These are phyloP conservation scores for Collybia nuda DNA, from an alignment of 768 basidiomycete genomes.

Conservation along the genomic window DNA sequence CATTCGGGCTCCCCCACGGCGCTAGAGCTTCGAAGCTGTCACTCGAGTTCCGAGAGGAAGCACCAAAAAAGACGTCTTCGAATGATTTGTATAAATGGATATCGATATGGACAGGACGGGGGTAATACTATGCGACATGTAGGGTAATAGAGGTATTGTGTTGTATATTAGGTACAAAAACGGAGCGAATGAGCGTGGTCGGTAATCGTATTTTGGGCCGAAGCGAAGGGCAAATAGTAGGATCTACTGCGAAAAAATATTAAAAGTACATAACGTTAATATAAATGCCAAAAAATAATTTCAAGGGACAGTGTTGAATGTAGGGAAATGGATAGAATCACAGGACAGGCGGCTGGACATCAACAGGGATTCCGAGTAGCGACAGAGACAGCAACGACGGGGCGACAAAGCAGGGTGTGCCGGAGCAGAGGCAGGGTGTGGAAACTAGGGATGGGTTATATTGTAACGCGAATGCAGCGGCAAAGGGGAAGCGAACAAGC, in stretches of 20 bases:
- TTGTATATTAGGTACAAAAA: slow-evolving; percentile 3
- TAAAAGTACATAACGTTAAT: slow-evolving; percentile 16
- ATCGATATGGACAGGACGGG: background rate
- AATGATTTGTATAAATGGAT: background rate
- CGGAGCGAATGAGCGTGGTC: background rate
- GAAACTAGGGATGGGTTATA: background rate
- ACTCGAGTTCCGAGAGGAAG: too few species aligned
- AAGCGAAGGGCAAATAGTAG: slow-evolving; percentile 4
- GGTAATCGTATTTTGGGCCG: slow-evolving; percentile 3
- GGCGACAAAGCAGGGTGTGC: background rate
- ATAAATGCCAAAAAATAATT: slow-evolving; percentile 1
- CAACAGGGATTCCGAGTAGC: slow-evolving; percentile 7
- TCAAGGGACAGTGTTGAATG: slow-evolving; percentile 3
- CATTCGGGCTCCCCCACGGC: too few species aligned
- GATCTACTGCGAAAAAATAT: slow-evolving; percentile 4
- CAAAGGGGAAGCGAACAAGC: background rate
- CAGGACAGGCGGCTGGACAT: background rate
- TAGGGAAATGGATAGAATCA: background rate
- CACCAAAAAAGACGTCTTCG: too few species aligned
- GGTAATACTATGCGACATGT: slow-evolving; percentile 11
- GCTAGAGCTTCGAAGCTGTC: too few species aligned
- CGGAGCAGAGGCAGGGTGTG: background rate
- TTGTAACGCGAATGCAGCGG: background rate
- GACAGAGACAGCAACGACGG: slow-evolving; percentile 6
- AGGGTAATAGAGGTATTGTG: slow-evolving; percentile 15